Base-by-base conservation (phyloP, 75 land plant genomes). In the Cunninghamia lanceolata region DNA sequence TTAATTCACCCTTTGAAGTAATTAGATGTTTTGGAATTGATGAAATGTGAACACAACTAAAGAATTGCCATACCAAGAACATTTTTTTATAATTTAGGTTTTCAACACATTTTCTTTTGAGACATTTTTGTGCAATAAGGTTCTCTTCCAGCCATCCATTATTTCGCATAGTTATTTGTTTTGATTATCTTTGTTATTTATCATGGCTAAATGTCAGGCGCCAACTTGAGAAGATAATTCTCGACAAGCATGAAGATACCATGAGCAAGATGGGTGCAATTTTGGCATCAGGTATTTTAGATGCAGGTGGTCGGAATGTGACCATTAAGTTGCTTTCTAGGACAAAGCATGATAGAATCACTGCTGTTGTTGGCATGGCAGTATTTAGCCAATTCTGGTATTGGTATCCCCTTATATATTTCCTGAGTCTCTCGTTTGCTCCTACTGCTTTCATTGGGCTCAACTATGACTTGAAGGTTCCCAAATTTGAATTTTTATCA, bases 181-280 rank as follows among this genome's bases (percentile, higher is more conserved):
- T 80, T 80, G n/a, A 80, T 25, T 40, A 10, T 10, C 15, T 50
- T 35, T 28, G 86, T 10, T n/a, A 35, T 84, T 85, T 80, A 11
- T 43, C 45, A n/a, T 80, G n/a, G 14, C 36, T 79, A 34, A 46
- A 40, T 83, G 32, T 10, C 82, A 96, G 98, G 93, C 93, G 96
- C 11, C 99, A 98, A 86, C 89, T 98, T 36, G 99, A 98, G 87
- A 98, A 98, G 82, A 98, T 98, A 35, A 94, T 98, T 80, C 91
- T 94, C 68, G 99, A 98, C 90, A 98, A 98, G 85, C 99, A 98
- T 90, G 99, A 98, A 89, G 99, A 98, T 70, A 98, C 99, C 11
- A 96, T 98, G 99, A 96, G 98, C 91, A 98, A 98, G 91, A 98
- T 98, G 99, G 99, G 99, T n/a, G 99, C 99, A 70, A 98, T 98